Evolutionary conservation across 108 stramenopile species (phyloP).

Genomic region (Fistulifera solaris): DNA sequence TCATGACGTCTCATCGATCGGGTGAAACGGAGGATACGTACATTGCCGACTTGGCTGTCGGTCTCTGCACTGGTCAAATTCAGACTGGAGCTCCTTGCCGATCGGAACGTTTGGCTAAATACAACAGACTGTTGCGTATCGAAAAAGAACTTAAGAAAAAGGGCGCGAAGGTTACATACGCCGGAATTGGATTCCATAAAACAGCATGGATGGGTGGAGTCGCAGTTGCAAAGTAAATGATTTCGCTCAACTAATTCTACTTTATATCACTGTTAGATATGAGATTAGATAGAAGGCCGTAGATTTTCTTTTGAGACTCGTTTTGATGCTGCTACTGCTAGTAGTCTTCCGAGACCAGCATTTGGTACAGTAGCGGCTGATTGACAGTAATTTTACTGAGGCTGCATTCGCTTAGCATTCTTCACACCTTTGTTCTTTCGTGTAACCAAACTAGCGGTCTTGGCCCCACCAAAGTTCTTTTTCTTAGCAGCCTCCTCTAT

Average conservation of each 20-base stretch:
- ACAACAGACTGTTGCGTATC: slow-evolving; percentile 95
- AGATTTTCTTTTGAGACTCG: too few relatives aligned
- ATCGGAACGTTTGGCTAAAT: slow-evolving; percentile 92
- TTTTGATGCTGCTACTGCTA: too few relatives aligned
- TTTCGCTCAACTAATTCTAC: too few relatives aligned
- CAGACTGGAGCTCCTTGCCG: slow-evolving; percentile 99
- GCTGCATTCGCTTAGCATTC: slow-evolving; percentile 85
- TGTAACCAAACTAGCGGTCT: slow-evolving; percentile 67
- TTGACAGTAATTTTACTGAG: too few relatives aligned
- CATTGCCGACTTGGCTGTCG: slow-evolving; percentile 98
- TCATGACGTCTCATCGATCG: slow-evolving; percentile 97
- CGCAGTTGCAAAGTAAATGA: too few relatives aligned
- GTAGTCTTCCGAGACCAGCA: too few relatives aligned
- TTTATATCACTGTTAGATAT: too few relatives aligned
- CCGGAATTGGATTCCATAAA: slow-evolving; percentile 65
- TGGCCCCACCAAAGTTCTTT: slow-evolving; percentile 90
- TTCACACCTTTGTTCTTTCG: slow-evolving; percentile 93
- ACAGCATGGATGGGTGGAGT: slow-evolving; percentile 74
- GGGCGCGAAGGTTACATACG: slow-evolving; percentile 70
- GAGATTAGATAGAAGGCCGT: too few relatives aligned
- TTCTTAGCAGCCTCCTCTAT: slow-evolving; percentile 59
- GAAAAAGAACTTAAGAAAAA: slow-evolving; percentile 76
- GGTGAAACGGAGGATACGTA: slow-evolving; percentile 98
- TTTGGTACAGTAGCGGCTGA: too few relatives aligned
- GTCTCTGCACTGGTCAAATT: slow-evolving; percentile 98